A percentile compares a stretch with the other conserved stretches of the same genome.
phyloP scores from a whole-genome alignment of 352 stramenopile species.

The Globisporangium polare region DNA sequence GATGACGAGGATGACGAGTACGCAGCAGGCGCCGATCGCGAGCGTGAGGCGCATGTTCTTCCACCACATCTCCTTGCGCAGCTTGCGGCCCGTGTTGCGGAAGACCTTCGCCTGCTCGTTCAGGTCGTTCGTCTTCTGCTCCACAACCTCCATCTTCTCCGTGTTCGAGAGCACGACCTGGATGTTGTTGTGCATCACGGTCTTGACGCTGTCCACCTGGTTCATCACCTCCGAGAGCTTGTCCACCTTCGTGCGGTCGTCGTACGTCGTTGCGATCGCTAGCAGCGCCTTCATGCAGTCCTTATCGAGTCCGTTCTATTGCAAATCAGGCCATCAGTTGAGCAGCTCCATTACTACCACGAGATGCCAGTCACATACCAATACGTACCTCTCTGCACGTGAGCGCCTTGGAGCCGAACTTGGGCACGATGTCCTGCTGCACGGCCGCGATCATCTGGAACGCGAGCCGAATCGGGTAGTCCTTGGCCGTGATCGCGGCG shows the following conservation, averaged over 20 bases:
- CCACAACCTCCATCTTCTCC: conserved; percentile 86
- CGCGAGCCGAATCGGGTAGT: conserved; percentile 78
- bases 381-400: conserved; percentile 65
- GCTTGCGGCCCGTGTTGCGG: conserved; percentile 74
- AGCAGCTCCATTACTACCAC: no score
- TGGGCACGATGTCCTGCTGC: conserved; percentile 74
- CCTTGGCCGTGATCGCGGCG: conserved; percentile 69
- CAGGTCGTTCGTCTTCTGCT: conserved; percentile 86
- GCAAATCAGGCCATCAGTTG: background rate
- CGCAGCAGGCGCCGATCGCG: conserved; percentile 45
- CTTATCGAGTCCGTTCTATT: conserved; percentile 69
- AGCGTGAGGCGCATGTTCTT: conserved; percentile 83
- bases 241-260: conserved; percentile 85
- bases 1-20: conserved; percentile 76
- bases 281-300: conserved; percentile 64
- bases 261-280: conserved; percentile 64
- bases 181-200: conserved; percentile 87
- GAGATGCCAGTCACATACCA: no score
- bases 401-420: conserved; percentile 68
- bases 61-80: conserved; percentile 83
- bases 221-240: conserved; percentile 84
- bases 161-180: conserved; percentile 84
- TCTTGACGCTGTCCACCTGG: conserved; percentile 79
- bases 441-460: conserved; percentile 80
- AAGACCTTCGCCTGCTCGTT: conserved; percentile 87